phyloP scores from a whole-genome alignment of 2,329 filamentous ascomycete genomes.

The Didymella pomorum region DNA sequence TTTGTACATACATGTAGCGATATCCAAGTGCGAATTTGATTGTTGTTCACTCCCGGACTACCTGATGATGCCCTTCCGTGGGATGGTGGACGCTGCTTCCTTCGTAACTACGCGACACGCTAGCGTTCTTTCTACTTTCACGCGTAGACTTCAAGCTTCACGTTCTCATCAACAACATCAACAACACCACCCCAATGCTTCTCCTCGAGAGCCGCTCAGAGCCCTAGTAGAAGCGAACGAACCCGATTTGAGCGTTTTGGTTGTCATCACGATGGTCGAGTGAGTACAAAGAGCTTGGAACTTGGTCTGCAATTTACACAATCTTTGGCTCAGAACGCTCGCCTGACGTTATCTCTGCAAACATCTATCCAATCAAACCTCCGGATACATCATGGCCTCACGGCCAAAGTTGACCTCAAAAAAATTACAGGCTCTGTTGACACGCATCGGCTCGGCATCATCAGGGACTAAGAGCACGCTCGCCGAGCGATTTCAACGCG shows the following conservation, averaged over 20 bases:
- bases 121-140: background rate
- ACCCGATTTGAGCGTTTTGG: background rate
- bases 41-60: background rate
- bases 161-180: background rate
- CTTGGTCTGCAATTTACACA: background rate
- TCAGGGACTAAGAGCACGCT: slow-evolving; percentile 68
- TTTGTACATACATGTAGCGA: slow-evolving; percentile 23
- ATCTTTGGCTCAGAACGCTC: background rate
- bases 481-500: slow-evolving; percentile 58
- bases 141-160: background rate
- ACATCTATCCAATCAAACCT: background rate
- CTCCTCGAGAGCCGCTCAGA: background rate
- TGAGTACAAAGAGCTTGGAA: background rate
- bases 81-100: background rate
- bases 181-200: background rate
- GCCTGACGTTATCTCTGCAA: background rate
- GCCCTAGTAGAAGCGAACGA: background rate
- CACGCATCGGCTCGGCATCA: slow-evolving; percentile 65
- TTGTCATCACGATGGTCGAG: background rate
- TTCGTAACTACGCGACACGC: background rate
- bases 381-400: slow-evolving; percentile 25
- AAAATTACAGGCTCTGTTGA: slow-evolving; percentile 67
- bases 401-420: slow-evolving; percentile 52
- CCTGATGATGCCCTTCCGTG: too few species aligned
- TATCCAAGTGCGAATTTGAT: slow-evolving; percentile 2